Conservation (phyloP, 371 early-diverging fungal species). For the Fennellomyces sp. region DNA sequence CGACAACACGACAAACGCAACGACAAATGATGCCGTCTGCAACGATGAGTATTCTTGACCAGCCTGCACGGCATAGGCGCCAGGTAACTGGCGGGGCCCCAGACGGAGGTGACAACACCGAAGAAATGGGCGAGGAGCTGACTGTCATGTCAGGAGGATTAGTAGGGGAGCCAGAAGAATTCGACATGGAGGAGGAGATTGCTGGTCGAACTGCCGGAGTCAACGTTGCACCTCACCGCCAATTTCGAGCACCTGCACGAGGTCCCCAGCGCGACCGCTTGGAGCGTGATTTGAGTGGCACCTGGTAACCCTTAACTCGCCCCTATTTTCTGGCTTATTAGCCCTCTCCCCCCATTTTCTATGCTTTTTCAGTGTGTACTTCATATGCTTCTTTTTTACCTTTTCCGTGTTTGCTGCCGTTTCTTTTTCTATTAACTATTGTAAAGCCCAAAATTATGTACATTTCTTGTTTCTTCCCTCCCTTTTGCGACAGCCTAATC, state of each 20-base stretch:
- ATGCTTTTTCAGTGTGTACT: not conserved
- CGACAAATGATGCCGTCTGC: slow-evolving; percentile 14
- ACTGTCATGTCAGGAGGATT: slow-evolving; percentile 11
- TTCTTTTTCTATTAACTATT: too few relatives aligned
- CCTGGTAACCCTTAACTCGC: slow-evolving; percentile 19
- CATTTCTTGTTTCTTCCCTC: too few relatives aligned
- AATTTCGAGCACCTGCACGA: slow-evolving; percentile 12
- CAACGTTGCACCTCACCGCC: slow-evolving; percentile 15
- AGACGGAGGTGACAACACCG: not conserved
- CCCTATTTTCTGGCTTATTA: too few relatives aligned
- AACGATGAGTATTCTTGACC: slow-evolving; percentile 19
- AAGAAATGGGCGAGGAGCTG: slow-evolving; percentile 1
- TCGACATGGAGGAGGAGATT: slow-evolving; percentile 20
- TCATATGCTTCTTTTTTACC: slow-evolving; percentile 4
- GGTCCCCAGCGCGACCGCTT: slow-evolving; percentile 11
- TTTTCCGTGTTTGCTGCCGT: too few relatives aligned
- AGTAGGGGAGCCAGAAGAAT: slow-evolving; percentile 35
- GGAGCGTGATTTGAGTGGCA: slow-evolving; percentile 21
- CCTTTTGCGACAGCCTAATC: too few relatives aligned
- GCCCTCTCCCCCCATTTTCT: not conserved
- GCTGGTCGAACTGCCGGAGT: slow-evolving; percentile 9
- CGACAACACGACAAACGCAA: not conserved
- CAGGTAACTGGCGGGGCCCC: not conserved
- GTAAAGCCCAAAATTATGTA: too few relatives aligned
- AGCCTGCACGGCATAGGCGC: not conserved